Percentiles rank a stretch among this genome's conserved stretches.
phyloP scores from a whole-genome alignment of 2,329 filamentous ascomycete species.

The Claviceps capensis region DNA sequence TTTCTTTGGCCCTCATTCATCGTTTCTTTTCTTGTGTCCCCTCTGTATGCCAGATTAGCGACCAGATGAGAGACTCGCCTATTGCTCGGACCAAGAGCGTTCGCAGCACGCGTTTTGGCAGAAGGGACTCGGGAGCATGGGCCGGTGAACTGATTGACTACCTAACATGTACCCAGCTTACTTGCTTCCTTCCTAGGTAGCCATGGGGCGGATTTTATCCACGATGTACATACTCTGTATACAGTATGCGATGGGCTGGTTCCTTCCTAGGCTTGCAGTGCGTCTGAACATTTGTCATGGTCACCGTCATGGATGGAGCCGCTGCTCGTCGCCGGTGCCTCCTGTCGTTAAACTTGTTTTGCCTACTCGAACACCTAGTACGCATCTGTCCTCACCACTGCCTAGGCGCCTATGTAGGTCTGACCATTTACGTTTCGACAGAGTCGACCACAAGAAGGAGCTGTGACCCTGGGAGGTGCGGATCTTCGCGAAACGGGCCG shows the following conservation, averaged over 20 bases:
- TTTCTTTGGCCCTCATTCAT: neutral
- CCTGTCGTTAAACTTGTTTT: neutral
- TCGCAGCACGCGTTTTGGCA: neutral
- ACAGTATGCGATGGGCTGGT: neutral
- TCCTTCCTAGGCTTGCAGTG: neutral
- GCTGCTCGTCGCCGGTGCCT: neutral
- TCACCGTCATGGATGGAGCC: neutral
- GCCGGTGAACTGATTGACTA: neutral
- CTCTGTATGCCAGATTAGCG: constrained; percentile 2
- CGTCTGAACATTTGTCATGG: neutral
- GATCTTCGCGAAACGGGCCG: neutral
- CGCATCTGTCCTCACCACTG: neutral
- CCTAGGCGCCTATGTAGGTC: neutral
- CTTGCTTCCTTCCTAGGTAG: too few relatives aligned
- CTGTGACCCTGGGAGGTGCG: neutral
- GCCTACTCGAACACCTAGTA: neutral
- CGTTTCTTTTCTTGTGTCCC: neutral
- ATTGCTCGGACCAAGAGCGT: neutral
- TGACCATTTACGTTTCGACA: neutral
- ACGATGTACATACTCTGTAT: neutral
- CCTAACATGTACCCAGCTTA: neutral
- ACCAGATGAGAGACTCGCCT: constrained; percentile 5
- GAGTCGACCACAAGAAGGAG: neutral
- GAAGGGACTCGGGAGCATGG: neutral
- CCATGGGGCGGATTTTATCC: too few relatives aligned